Conservation (phyloP, 2,329 filamentous ascomycete genomes). For the Cladophialophora psammophila region DNA sequence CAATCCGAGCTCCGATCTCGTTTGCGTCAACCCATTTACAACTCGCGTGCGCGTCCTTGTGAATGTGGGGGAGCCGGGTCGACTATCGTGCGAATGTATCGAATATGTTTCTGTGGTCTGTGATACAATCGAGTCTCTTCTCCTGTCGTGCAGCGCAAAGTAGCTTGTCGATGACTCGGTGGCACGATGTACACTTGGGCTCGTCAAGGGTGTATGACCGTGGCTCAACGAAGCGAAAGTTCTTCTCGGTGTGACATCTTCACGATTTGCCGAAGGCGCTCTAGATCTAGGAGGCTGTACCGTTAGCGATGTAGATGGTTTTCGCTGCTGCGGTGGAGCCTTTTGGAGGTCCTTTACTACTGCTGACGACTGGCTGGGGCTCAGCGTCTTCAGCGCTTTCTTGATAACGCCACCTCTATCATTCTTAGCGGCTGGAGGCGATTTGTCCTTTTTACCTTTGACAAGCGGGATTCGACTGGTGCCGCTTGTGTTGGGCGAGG, state of each 20-base stretch:
- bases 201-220: constrained; percentile 34
- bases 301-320: constrained; percentile 18
- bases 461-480: constrained; percentile 31
- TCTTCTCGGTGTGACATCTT: constrained; percentile 29
- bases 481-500: constrained; percentile 18
- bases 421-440: constrained; percentile 22
- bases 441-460: constrained; percentile 32
- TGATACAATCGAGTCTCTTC: constrained; percentile 50
- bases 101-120: constrained; percentile 53
- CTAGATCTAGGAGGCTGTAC: constrained; percentile 21
- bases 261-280: constrained; percentile 25
- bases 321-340: constrained; percentile 21
- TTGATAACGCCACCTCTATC: constrained; percentile 38
- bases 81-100: constrained; percentile 45
- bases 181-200: constrained; percentile 32
- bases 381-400: constrained; percentile 40
- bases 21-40: constrained; percentile 52
- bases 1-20: constrained; percentile 52
- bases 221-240: constrained; percentile 29
- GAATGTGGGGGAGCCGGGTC: constrained; percentile 50
- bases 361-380: constrained; percentile 38
- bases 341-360: constrained; percentile 35
- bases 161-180: constrained; percentile 40
- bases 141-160: constrained; percentile 49
- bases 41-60: constrained; percentile 52